Evolutionary conservation across 306 rosid species (phyloP), one percentile per base, ranked within the genome.

Genomic region (Lotus japonicus): DNA sequence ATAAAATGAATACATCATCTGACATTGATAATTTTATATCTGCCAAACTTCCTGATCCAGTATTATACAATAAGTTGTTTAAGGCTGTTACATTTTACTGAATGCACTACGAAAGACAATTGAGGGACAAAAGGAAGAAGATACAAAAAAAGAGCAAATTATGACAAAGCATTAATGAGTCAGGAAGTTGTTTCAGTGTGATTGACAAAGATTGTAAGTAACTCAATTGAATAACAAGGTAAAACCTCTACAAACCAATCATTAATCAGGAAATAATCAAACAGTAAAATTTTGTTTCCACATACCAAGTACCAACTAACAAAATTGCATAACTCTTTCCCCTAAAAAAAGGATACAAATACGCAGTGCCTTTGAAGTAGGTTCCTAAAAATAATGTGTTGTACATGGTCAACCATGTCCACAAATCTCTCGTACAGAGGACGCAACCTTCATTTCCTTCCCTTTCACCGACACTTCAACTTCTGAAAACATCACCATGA

Each of bases 201-300:
- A 45, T 35, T 18, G 26, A 71, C 43, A 4, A 48, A 15, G 3
- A 2, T 46, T 4, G 46, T 6, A 33, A 71, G 43, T 31, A 23
- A 36, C 5, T 48, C 56, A 75, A 68, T 13, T 28, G 23, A 64
- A 26, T 8, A 17, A 17, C 52, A 49, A 13, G 16, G 31, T 14
- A 76, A 55, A 59, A 59, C 71, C 63, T 43, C 38, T 36, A 38
- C 59, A 52, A 45, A 50, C 12, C 36, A 56, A 57, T 19, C 28
- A 69, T 42, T 19, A 52, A 54, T 46, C 42, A 62, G n/a, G 42
- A 60, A 12, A 43, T 16, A 66, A 23, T 7, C 61, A 71, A 56
- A 13, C 53, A 3, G 44, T 14, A 18, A 44, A 14, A 26, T 26
- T 28, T 26, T 71, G 36, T 12, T 8, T 43, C 35, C 51, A 16